Conservation (phyloP, 306 rosid genomes). For the Casuarina glauca region DNA sequence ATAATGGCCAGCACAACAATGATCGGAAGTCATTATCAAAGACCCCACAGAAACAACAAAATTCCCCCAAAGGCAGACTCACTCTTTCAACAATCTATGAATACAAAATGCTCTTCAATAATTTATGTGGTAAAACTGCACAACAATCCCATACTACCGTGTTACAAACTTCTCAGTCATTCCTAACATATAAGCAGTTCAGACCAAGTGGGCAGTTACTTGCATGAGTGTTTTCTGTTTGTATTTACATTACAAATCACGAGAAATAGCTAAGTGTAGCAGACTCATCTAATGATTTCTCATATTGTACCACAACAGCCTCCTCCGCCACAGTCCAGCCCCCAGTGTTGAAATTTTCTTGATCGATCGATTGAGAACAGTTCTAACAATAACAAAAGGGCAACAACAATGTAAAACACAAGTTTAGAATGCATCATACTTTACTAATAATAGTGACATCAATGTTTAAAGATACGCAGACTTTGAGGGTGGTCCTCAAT, state of each 20-base stretch:
- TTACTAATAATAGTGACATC: neutral
- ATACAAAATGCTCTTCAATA: neutral
- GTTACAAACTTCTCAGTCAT: neutral
- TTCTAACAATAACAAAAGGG: conserved; percentile 40
- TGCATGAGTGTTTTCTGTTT: conserved; percentile 8
- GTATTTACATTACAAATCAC: conserved; percentile 10
- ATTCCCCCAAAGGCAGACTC: too few species aligned
- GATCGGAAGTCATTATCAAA: too few species aligned
- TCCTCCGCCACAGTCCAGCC: conserved; percentile 75
- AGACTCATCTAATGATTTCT: conserved; percentile 38
- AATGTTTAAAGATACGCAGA: conserved; percentile 1
- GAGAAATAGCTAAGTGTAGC: conserved; percentile 33
- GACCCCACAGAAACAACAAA: too few species aligned
- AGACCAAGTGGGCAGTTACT: neutral
- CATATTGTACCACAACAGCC: conserved; percentile 59
- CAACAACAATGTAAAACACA: conserved; percentile 9
- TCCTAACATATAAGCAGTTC: neutral
- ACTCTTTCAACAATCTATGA: neutral
- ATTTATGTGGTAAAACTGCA: conserved; percentile 3
- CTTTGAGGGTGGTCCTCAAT: neutral
- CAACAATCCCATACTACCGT: neutral
- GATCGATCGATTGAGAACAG: conserved; percentile 46
- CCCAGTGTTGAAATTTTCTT: conserved; percentile 25
- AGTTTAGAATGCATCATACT: neutral
- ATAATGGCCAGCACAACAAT: too few species aligned